Evolutionary conservation across 2,329 filamentous ascomycete genomes (phyloP).

Genomic region (Penicillium sp.): DNA sequence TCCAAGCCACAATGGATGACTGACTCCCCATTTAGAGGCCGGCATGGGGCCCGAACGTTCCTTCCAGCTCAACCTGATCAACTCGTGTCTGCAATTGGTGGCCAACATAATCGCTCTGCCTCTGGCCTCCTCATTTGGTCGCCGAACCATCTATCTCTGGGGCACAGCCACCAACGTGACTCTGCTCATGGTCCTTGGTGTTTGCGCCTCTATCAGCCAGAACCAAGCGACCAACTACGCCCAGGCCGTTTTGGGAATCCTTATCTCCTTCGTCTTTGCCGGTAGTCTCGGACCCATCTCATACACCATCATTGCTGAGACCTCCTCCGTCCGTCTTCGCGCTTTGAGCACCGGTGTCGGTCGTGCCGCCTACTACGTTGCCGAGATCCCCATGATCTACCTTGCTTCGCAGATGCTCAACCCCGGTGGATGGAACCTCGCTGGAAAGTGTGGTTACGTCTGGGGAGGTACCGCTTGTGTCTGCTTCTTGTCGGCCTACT

Average conservation of each 20-base stretch:
- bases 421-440: conserved; percentile 34
- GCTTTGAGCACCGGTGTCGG: conserved; percentile 35
- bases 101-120: conserved; percentile 32
- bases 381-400: conserved; percentile 38
- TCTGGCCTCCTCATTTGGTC: conserved; percentile 33
- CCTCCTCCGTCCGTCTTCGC: conserved; percentile 32
- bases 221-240: conserved; percentile 30
- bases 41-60: conserved; percentile 20
- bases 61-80: conserved; percentile 27
- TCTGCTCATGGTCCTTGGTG: conserved; percentile 32
- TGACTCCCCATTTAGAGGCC: conserved; percentile 21
- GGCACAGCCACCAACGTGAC: conserved; percentile 30
- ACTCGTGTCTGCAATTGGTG: conserved; percentile 28
- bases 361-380: conserved; percentile 37
- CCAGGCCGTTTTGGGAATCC: conserved; percentile 32
- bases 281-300: conserved; percentile 31
- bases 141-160: conserved; percentile 36
- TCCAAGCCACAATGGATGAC: background rate
- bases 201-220: conserved; percentile 30
- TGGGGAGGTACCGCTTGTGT: conserved; percentile 40
- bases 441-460: conserved; percentile 43
- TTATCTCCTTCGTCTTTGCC: conserved; percentile 37
- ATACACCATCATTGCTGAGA: conserved; percentile 35
- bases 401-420: conserved; percentile 37
- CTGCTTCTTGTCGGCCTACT: conserved; percentile 38